phyloP scores from a whole-genome alignment of 441 rosid species.

The Populus hybrid region DNA sequence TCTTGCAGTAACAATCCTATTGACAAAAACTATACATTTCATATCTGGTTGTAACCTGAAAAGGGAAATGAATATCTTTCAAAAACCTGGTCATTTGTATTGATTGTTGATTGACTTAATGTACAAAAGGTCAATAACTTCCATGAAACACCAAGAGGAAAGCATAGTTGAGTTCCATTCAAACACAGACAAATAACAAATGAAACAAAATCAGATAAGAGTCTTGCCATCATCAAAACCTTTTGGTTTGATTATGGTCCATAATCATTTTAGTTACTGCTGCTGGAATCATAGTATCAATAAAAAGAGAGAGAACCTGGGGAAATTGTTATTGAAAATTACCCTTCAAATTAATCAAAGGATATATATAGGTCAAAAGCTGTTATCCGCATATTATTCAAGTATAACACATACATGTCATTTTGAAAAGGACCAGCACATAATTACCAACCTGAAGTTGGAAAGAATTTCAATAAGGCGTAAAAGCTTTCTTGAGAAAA shows the following conservation, averaged over 20 bases:
- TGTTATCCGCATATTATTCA: neutral
- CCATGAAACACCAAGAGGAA: neutral
- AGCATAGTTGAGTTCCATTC: neutral
- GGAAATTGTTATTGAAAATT: no score
- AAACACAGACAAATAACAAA: neutral
- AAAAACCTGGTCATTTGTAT: constrained; percentile 6
- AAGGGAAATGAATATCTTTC: constrained; percentile 20
- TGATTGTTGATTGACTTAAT: neutral
- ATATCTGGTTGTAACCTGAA: constrained; percentile 75
- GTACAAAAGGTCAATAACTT: neutral
- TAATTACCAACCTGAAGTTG: constrained; percentile 69
- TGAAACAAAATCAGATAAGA: neutral
- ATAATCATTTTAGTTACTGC: neutral
- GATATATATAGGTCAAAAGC: neutral
- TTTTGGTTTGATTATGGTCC: neutral
- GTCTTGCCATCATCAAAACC: neutral
- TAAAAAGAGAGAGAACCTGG: neutral
- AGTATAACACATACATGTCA: neutral
- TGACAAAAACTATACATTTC: constrained; percentile 93
- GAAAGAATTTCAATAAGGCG: constrained; percentile 77
- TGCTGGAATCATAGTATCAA: neutral
- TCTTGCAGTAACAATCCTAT: constrained; percentile 88
- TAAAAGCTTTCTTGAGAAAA: constrained; percentile 78
- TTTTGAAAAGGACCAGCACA: constrained; percentile 5
- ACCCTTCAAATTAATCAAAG: neutral